Base-by-base conservation (phyloP, 352 stramenopile genomes). In the Lagenidium giganteum region DNA sequence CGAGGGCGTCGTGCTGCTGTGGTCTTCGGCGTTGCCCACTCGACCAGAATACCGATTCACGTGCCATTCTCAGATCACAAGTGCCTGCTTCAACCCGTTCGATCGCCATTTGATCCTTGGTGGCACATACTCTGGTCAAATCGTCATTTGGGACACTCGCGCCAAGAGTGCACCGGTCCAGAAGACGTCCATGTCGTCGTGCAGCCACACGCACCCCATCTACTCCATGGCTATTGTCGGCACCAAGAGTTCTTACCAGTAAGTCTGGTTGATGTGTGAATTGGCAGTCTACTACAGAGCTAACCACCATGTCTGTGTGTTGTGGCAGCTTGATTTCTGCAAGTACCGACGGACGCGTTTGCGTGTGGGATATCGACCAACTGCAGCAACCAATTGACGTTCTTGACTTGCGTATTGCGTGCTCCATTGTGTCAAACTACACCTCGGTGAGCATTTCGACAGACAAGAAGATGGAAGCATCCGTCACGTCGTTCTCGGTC, bases 41-140 rank as follows among this genome's bases (percentile, higher is more conserved):
- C 67, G 74, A 26, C 75, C 75, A 37, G 75, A 88, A 37, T 88
- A 86, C 42, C 72, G 72, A 11, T 88, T 88, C 44, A 88, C 75
- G 3, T 86, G 75, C 23, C 70, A 85, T 49, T 85, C 75, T 16
- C 72, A 85, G 32, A 65, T 87, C 38, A 87, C 72, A 12, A 82
- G 67, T 24, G 75, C 75, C 3, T 84, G 73, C 52, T 88, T 88
- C 48, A 82, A 84, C 37, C 75, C 75, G 16, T 88, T 84, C 34
- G 75, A 88, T 33, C 73, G 75, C 11, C 68, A 88, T 51, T 43
- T 88, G 49, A 70, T 88, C 41, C 64, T 88, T 18, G 75, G 75
- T 22, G 75, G 73, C 11, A 88, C 75, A 26, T 88, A 88, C 49
- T 83, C 75, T 25, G 75, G 75, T 9, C 75, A 88, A 23, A 67